Evolutionary conservation across 2,329 filamentous ascomycete genomes (phyloP), one percentile per base, ranked within the genome.

Genomic region (Penicillium sclerotigenum): DNA sequence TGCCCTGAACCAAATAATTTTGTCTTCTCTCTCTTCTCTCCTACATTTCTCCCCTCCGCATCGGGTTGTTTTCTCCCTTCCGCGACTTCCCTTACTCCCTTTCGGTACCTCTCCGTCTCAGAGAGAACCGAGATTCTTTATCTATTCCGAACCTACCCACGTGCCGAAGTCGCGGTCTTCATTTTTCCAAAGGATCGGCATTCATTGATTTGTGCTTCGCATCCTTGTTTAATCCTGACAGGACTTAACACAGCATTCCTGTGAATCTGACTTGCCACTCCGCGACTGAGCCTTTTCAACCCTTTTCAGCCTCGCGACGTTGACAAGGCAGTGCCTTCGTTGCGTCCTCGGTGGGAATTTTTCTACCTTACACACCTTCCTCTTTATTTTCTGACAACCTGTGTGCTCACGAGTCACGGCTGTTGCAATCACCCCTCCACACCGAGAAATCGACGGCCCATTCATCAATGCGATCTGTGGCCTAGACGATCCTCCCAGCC

Each of bases 1-100:
- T 54, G 61, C 58, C 63, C 58, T 64, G 60, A 61, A 63, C 62
- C 63, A 65, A 64, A 65, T 66, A 64, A 62, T 66, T 65, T 66
- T 66, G 59, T 66, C 54, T 57, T 63, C 61, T 62, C 62, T 64
- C 62, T 59, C 61, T 60, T 58, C 59, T 62, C 58, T 60, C 53
- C 55, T 52, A 54, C 56, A 57, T 57, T 58, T 59, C 61, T 58
- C 58, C 58, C 57, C 37, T 37, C 34, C 34, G 34, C 59, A 58
- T 59, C 61, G 58, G 47, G 59, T 53, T 52, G 61, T 61, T 47
- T 61, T 34, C 29, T 60, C 41, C 52, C 57, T 57, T 57, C 50
- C 52, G 28, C 41, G 53, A 50, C 29, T 59, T 36, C 47, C 18
- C 45, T 49, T 56, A n/a, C 46, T 58, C 38, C 9, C 26, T 28